Conservation (phyloP, 345 rosid species). For the Cardamine occulta region DNA sequence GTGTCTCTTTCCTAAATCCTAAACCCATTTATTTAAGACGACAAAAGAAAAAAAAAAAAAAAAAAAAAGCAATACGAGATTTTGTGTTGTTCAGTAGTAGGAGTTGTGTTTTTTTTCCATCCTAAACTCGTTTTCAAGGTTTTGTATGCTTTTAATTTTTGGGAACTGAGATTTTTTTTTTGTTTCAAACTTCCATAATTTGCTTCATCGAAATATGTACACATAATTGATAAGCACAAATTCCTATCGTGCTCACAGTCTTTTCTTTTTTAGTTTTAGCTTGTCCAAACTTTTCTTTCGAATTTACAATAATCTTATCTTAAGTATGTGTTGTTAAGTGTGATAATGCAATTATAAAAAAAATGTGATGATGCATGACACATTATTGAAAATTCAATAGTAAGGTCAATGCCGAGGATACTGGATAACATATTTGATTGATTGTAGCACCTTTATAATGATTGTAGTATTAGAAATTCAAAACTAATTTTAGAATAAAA, state of each 20-base stretch:
- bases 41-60: too few species aligned
- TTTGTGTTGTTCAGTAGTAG: too few species aligned
- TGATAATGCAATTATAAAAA: not conserved
- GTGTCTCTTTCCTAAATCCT: not conserved
- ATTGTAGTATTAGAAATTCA: constrained; percentile 2
- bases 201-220: not conserved
- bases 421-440: constrained; percentile 17
- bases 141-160: not conserved
- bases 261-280: too few species aligned
- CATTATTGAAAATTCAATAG: not conserved
- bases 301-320: not conserved
- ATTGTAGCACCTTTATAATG: constrained; percentile 1
- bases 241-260: not conserved
- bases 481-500: not conserved
- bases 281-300: not conserved
- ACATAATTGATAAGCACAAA: not conserved
- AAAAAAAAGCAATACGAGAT: not conserved
- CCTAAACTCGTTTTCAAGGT: too few species aligned
- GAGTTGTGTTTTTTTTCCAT: too few species aligned
- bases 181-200: not conserved
- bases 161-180: not conserved
- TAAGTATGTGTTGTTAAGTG: not conserved
- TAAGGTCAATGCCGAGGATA: constrained; percentile 22
- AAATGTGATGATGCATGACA: not conserved
- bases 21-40: not conserved